A percentile compares a stretch with the other conserved stretches of the same genome.
phyloP scores from a whole-genome alignment of 2,329 filamentous ascomycete species.

The Ceratocystis huliohia region DNA sequence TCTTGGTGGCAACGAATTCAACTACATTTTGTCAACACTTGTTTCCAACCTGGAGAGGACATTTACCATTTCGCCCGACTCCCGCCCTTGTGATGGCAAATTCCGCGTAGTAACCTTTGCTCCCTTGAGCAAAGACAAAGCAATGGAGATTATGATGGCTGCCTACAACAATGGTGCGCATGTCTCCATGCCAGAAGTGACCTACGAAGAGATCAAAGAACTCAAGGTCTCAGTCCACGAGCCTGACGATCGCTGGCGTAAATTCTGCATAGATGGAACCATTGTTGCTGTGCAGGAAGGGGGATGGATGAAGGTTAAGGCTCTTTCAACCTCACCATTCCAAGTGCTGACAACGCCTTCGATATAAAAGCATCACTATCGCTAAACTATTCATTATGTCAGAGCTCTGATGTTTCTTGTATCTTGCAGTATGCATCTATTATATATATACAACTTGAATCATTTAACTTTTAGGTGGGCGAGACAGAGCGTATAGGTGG shows the following conservation, averaged over 20 bases:
- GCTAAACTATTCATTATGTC: too few species aligned
- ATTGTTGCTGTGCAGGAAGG: conserved; percentile 61
- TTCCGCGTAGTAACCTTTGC: conserved; percentile 67
- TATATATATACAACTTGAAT: conserved; percentile 25
- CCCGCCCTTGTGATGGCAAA: conserved; percentile 55
- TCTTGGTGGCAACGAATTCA: conserved; percentile 36
- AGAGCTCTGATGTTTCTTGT: neutral
- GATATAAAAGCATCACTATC: neutral
- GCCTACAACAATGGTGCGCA: conserved; percentile 48
- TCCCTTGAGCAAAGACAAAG: conserved; percentile 47
- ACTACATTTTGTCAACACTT: conserved; percentile 63
- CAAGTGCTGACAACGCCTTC: conserved; percentile 29
- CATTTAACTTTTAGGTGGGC: conserved; percentile 16
- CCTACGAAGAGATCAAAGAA: conserved; percentile 58
- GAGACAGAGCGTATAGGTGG: conserved; percentile 18
- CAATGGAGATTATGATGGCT: conserved; percentile 63
- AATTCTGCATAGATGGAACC: conserved; percentile 83
- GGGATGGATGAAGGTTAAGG: conserved; percentile 57
- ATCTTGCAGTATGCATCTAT: conserved; percentile 21
- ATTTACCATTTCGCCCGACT: conserved; percentile 69
- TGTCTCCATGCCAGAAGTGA: conserved; percentile 45
- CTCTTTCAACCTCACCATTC: conserved; percentile 33
- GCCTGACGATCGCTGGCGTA: conserved; percentile 60
- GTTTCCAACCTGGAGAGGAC: conserved; percentile 71
- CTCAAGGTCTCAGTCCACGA: conserved; percentile 56